Conservation (phyloP, 768 basidiomycete species). For the Jaapia argillacea region DNA sequence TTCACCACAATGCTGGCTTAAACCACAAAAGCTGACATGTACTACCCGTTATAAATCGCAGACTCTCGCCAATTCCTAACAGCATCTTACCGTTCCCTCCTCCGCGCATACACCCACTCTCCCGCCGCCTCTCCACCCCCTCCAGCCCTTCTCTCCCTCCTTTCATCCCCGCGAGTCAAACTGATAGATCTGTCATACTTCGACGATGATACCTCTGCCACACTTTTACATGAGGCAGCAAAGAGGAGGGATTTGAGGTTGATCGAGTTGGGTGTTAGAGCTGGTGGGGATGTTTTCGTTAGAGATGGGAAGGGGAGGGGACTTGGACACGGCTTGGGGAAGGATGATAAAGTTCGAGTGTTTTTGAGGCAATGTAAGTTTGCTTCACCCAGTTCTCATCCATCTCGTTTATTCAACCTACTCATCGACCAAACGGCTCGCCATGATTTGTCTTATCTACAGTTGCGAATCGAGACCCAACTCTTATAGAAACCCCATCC, state of each 20-base stretch:
- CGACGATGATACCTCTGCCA: slow-evolving; percentile 67
- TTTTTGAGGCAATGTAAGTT: slow-evolving; percentile 77
- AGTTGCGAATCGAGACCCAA: slow-evolving; percentile 79
- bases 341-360: slow-evolving; percentile 72
- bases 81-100: slow-evolving; percentile 62
- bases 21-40: too few relatives aligned
- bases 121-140: slow-evolving; percentile 26
- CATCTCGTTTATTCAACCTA: too few relatives aligned
- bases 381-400: not conserved
- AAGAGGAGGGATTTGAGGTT: slow-evolving; percentile 69
- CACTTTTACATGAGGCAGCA: slow-evolving; percentile 83
- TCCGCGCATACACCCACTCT: slow-evolving; percentile 67
- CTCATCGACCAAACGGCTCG: not conserved
- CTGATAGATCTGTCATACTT: slow-evolving; percentile 73
- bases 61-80: slow-evolving; percentile 73
- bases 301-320: slow-evolving; percentile 64
- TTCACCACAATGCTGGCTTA: too few relatives aligned
- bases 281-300: slow-evolving; percentile 85
- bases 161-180: slow-evolving; percentile 58
- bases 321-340: slow-evolving; percentile 58
- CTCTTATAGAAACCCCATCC: slow-evolving; percentile 42
- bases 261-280: slow-evolving; percentile 75
- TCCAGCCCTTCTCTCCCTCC: slow-evolving; percentile 39
- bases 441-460: too few relatives aligned
- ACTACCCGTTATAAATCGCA: too few relatives aligned